These are phyloP conservation scores for Dipodascopsis tothii DNA, from an alignment of 805 yeast species.

Conservation along the genomic window DNA sequence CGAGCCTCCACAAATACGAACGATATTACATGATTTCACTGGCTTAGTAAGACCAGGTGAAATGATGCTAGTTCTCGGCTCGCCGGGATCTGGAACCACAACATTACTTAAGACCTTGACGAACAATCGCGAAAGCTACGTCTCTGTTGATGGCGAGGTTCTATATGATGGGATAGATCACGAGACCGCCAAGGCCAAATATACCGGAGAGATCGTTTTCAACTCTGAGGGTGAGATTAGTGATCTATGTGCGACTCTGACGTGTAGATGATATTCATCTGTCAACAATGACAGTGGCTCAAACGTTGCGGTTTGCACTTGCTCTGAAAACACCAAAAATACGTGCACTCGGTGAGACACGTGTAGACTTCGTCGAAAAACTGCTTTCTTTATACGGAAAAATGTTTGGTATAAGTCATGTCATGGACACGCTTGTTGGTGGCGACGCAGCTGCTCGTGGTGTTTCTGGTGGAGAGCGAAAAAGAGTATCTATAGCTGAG, in stretches of 20 bases:
- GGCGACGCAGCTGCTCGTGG: slow-evolving; percentile 56
- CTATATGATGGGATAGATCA: slow-evolving; percentile 56
- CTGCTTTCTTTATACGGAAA: slow-evolving; percentile 47
- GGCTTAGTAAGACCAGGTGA: slow-evolving; percentile 55
- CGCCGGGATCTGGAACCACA: slow-evolving; percentile 65
- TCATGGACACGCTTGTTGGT: slow-evolving; percentile 57
- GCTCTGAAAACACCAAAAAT: slow-evolving; percentile 54
- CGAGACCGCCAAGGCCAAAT: slow-evolving; percentile 51
- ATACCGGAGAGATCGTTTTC: slow-evolving; percentile 62
- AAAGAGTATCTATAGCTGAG: slow-evolving; percentile 64
- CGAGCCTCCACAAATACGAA: slow-evolving; percentile 16
- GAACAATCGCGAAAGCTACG: slow-evolving; percentile 36
- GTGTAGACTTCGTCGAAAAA: slow-evolving; percentile 48
- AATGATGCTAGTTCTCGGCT: slow-evolving; percentile 59
- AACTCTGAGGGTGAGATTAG: slow-evolving; percentile 66
- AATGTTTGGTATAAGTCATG: slow-evolving; percentile 47
- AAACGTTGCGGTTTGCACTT: slow-evolving; percentile 61
- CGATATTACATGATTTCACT: slow-evolving; percentile 26
- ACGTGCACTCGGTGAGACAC: slow-evolving; percentile 44
- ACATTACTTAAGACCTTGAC: slow-evolving; percentile 46
- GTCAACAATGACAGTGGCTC: slow-evolving; percentile 60
- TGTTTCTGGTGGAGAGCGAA: slow-evolving; percentile 67
- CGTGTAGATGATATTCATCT: slow-evolving; percentile 61
- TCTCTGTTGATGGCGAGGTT: slow-evolving; percentile 45
- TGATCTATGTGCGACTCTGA: too few relatives aligned